These are phyloP conservation scores for Kalanchoe fedtschenkoi DNA, from an alignment of 164 flowering plant species.

Conservation along the genomic window DNA sequence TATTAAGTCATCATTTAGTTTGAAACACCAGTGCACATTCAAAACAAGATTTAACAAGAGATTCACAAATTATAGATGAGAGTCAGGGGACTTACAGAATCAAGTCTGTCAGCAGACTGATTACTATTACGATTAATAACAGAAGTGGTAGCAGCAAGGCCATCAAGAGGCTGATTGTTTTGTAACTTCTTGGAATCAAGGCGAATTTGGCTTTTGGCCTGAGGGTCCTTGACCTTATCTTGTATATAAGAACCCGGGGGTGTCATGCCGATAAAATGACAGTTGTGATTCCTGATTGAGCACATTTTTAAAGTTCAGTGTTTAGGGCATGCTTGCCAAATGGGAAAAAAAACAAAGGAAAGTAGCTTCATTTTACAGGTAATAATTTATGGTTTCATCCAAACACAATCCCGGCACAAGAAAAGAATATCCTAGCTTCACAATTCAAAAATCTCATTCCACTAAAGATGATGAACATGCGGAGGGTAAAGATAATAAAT, in stretches of 20 bases:
- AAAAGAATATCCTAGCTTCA: no score
- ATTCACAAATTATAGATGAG: neutral
- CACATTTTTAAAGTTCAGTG: neutral
- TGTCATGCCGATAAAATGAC: neutral
- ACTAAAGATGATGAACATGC: no score
- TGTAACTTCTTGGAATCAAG: neutral
- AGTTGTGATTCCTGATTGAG: slow-evolving; percentile 3
- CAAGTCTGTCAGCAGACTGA: neutral
- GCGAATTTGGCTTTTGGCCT: neutral
- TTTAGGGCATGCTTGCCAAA: neutral
- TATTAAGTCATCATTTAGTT: neutral
- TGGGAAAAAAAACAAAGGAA: neutral
- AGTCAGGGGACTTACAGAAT: neutral
- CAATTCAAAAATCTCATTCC: no score
- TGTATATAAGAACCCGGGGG: neutral
- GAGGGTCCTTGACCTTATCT: neutral
- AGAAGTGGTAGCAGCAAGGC: neutral
- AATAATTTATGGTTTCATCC: no score
- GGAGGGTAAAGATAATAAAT: no score
- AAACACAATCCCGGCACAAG: no score
- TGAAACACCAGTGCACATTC: neutral
- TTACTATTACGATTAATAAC: neutral
- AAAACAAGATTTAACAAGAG: neutral
- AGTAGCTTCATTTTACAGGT: neutral
- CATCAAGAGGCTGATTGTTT: neutral